Evolutionary conservation across 495 filamentous ascomycete species (phyloP), one percentile per base, ranked within the genome.

Genomic region (Neurospora sp.): DNA sequence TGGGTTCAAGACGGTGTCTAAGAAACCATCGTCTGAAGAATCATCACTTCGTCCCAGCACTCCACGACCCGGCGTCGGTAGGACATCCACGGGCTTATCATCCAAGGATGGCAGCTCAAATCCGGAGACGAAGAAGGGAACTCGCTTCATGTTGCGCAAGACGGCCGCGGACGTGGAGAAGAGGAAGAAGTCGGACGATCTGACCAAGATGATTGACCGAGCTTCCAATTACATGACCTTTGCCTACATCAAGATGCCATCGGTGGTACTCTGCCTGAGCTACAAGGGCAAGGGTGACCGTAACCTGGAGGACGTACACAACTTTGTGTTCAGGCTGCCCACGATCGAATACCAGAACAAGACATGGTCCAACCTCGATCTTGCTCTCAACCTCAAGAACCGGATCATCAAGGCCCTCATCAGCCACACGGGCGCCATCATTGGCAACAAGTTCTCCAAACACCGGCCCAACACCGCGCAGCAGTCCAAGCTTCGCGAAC

Each of bases 191-290:
- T 92, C 92, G 0, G 96, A 98, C 77, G 96, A 99, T 76, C 83
- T 99, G n/a, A 93, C 94, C 3, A 94, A 97, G 82, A 99, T 99
- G 96, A 94, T 99, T 79, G 90, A 91, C 69, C 90, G 96, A 39
- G 96, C 96, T 8, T 96, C 92, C 27, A 97, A 95, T 79, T 98
- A 96, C 83, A 98, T 98, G 93, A 98, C 94, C 0, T 88, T 99
- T 37, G 91, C 95, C 20, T 96, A 96, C 78, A 94, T 98, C 79
- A 96, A 94, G 82, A 92, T 98, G 69, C 93, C 94, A 1, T 94
- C 92, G 74, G 94, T 98, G 68, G 94, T 98, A 12, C 88, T 99
- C 31, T 98, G 95, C 81, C 86, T 99, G 71, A 95, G 92, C 79
- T 99, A 98, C 84, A 98, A 99, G 80, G 96, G 96, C 73, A 95